Percentiles rank a stretch among this genome's conserved stretches.
Conservation (phyloP, 75 land plant species). For the Cunninghamia lanceolata region DNA sequence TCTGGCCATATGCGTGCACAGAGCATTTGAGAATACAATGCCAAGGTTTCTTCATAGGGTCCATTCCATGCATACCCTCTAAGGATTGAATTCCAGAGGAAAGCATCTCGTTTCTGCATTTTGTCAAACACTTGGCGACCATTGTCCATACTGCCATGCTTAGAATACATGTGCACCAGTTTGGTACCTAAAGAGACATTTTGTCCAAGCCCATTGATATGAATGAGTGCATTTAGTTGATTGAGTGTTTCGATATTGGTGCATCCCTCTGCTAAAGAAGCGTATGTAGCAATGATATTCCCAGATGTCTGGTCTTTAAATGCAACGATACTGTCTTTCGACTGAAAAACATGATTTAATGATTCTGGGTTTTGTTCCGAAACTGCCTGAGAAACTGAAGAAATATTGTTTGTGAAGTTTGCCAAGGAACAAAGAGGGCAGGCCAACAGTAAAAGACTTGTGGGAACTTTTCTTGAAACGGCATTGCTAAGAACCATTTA, state of each 20-base stretch:
- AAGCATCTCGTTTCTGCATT: neutral
- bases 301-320: neutral
- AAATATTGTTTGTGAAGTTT: neutral
- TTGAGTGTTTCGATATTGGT: neutral
- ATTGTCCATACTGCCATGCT: neutral
- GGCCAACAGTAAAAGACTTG: neutral
- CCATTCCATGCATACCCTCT: conserved; percentile 19
- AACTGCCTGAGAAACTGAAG: neutral
- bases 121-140: neutral
- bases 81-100: conserved; percentile 28
- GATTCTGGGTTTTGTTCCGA: neutral
- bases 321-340: neutral
- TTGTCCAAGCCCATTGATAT: neutral
- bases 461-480: neutral
- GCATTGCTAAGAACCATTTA: neutral
- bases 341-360: neutral
- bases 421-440: neutral
- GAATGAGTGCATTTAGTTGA: neutral
- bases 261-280: neutral
- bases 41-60: conserved; percentile 7
- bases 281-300: conserved; percentile 11
- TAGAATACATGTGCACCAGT: neutral
- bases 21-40: conserved; percentile 13
- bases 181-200: conserved; percentile 3
- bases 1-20: conserved; percentile 17